phyloP scores from a whole-genome alignment of 129 eudicot species.

The Flaveria sonorensis region DNA sequence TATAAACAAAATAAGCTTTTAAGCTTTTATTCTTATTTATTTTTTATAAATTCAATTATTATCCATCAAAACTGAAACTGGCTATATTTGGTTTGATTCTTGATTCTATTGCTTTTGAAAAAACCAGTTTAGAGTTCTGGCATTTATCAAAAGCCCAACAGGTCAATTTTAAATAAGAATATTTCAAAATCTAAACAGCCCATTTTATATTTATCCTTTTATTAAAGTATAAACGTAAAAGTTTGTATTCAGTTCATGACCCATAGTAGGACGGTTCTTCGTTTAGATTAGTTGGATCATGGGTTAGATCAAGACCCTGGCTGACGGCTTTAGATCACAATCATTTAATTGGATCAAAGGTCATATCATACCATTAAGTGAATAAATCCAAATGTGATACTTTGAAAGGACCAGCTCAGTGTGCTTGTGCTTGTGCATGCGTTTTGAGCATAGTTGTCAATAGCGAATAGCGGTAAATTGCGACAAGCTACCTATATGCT shows the following conservation, averaged over 20 bases:
- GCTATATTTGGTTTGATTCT: background rate
- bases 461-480: too few species aligned
- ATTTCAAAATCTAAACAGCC: background rate
- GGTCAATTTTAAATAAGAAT: background rate
- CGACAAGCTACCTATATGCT: too few species aligned
- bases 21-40: background rate
- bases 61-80: background rate
- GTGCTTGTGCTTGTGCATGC: background rate
- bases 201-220: background rate
- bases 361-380: background rate
- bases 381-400: background rate
- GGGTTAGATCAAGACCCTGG: constrained; percentile 9
- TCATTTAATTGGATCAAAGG: background rate
- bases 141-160: background rate
- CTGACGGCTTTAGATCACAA: background rate
- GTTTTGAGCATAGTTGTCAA: too few species aligned
- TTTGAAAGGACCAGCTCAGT: background rate
- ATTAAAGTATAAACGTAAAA: background rate
- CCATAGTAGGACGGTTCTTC: background rate
- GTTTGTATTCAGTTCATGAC: background rate
- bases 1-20: background rate
- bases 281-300: background rate
- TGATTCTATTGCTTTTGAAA: background rate
- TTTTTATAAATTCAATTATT: background rate
- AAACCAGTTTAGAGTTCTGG: background rate